Evolutionary conservation across 2,329 filamentous ascomycete genomes (phyloP), one percentile per base, ranked within the genome.

Genomic region (Pyrenochaeta sp.): DNA sequence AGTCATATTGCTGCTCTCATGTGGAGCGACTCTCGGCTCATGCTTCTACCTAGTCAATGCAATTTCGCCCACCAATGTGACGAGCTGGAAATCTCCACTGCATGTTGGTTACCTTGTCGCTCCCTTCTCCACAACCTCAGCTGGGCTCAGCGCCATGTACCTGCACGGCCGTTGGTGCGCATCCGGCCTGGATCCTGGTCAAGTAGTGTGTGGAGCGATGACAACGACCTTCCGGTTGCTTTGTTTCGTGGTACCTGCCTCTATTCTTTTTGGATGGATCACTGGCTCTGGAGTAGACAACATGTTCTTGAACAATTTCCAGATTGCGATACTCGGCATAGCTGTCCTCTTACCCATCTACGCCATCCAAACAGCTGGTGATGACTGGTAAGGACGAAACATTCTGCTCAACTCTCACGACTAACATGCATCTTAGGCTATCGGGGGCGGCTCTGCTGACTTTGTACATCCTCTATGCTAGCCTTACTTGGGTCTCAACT

Each of bases 61-160:
- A 22, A 21, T 36, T 11, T 21, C n/a, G 6, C 10, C 20, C n/a
- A n/a, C 26, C 15, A 17, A 36, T 14, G 20, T 17, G 27, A 24
- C 9, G 14, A 37, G 17, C 21, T 28, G n/a, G 35, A 22, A 28
- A 15, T 37, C 35, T 17, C 23, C 35, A 11, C 15, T 37, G 15
- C 35, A 15, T 5, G 35, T 28, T 15, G 35, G 35, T 3, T 37
- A 28, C 21, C n/a, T 37, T 26, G 13, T 37, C 35, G 26, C 28
- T 18, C 35, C 35, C 3, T 6, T 27, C 17, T 8, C 35, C 18
- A 37, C 22, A 20, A n/a, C n/a, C n/a, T n/a, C n/a, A n/a, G 14
- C 35, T 17, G 23, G 35, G 5, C 7, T 37, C n/a, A 13, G 26
- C 9, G 35, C 35, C 3, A 18, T 37, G 22, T 24, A 37, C 15